Conservation (phyloP, 805 yeast species). For the Candida odintsovae region DNA sequence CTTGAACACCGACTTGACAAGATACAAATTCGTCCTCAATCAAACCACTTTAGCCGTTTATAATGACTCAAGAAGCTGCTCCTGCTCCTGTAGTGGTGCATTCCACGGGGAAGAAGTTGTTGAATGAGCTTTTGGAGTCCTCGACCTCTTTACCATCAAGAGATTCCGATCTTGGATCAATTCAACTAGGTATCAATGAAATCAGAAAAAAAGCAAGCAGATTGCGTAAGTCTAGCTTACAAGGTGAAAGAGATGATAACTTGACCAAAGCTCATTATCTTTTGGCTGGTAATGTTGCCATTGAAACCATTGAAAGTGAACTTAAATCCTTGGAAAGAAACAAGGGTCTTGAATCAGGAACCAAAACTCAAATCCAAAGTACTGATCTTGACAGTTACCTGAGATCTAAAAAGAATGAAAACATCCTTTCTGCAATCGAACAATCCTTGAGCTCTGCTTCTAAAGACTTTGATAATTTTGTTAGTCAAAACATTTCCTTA, state of each 20-base stretch:
- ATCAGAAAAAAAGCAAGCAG: constrained; percentile 61
- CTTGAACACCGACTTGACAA: background rate
- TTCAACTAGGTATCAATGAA: constrained; percentile 76
- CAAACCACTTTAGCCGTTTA: background rate
- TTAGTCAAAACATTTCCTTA: constrained; percentile 63
- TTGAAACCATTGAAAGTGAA: constrained; percentile 73
- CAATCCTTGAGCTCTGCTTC: constrained; percentile 69
- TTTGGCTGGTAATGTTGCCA: constrained; percentile 82
- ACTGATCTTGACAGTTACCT: constrained; percentile 58
- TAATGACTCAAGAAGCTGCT: constrained; percentile 1
- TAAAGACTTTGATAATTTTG: constrained; percentile 73
- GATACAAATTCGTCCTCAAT: background rate
- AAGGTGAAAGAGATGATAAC: constrained; percentile 28
- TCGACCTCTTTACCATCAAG: constrained; percentile 67
- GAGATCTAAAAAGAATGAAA: constrained; percentile 72
- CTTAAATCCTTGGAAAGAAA: constrained; percentile 34
- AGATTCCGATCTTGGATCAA: constrained; percentile 66
- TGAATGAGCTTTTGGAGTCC: constrained; percentile 73
- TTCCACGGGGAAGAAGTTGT: constrained; percentile 24
- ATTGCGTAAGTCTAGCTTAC: constrained; percentile 41
- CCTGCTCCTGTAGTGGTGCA: background rate
- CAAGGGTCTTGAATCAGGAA: constrained; percentile 25
- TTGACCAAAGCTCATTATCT: constrained; percentile 80
- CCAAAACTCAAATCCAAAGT: constrained; percentile 16
- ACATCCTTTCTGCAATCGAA: constrained; percentile 75